Conservation (phyloP, 352 stramenopile genomes). For the Phytophthora boehmeriae region DNA sequence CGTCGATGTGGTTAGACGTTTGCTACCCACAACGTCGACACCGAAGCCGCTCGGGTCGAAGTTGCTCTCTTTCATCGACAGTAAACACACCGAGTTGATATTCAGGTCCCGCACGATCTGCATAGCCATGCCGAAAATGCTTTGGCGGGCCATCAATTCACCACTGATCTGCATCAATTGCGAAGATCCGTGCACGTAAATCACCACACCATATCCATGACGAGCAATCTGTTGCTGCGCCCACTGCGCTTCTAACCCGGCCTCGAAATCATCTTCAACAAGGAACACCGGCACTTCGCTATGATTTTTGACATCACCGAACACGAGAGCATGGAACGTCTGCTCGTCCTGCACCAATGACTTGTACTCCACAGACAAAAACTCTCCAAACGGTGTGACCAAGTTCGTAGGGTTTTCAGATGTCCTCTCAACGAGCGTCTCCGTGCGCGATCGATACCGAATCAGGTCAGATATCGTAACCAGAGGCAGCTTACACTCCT, state of each 20-base stretch:
- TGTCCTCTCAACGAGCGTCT: constrained; percentile 67
- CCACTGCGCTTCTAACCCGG: constrained; percentile 61
- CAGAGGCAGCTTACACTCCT: constrained; percentile 90
- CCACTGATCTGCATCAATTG: constrained; percentile 71
- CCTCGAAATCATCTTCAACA: constrained; percentile 50
- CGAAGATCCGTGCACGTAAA: constrained; percentile 60
- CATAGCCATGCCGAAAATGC: constrained; percentile 84
- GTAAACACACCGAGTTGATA: constrained; percentile 55
- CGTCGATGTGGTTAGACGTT: constrained; percentile 32
- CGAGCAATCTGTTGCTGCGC: constrained; percentile 56
- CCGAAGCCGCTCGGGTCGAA: constrained; percentile 82
- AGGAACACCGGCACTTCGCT: constrained; percentile 64
- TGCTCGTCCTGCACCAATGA: constrained; percentile 61
- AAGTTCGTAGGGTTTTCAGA: no score
- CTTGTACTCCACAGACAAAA: constrained; percentile 71
- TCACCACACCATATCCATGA: constrained; percentile 46
- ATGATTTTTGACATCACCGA: constrained; percentile 45
- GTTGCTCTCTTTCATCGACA: constrained; percentile 40
- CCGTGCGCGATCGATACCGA: constrained; percentile 90
- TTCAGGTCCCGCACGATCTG: constrained; percentile 71
- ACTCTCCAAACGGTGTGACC: constrained; percentile 72
- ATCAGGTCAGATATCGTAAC: constrained; percentile 98
- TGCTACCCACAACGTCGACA: constrained; percentile 40
- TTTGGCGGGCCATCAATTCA: constrained; percentile 84
- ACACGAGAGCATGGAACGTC: constrained; percentile 61